Percentiles rank a stretch among this genome's conserved stretches.
Evolutionary conservation across 306 rosid species (phyloP).

Genomic region (Quillaja saponaria): DNA sequence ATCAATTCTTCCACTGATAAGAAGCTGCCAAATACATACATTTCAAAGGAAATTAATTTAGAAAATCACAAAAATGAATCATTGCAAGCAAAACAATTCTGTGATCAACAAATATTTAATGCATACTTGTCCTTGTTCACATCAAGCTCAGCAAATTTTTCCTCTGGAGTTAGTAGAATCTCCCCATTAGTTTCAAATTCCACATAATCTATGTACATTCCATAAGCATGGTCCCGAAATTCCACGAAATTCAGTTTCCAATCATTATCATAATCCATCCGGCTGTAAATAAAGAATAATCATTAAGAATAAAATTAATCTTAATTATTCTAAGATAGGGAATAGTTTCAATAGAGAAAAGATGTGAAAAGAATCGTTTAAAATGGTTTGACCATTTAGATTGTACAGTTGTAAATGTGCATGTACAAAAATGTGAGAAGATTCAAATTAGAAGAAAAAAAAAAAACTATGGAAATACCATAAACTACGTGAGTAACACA

Average conservation of each 20-base stretch:
- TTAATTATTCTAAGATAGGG: too few species aligned
- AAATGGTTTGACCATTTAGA: too few species aligned
- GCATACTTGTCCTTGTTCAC: conserved; percentile 58
- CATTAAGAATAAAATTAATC: too few species aligned
- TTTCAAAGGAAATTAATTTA: too few species aligned
- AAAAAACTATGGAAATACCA: too few species aligned
- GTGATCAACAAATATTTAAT: neutral
- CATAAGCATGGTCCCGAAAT: conserved; percentile 46
- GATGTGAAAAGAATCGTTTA: too few species aligned
- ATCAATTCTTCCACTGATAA: conserved; percentile 63
- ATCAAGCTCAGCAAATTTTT: conserved; percentile 65
- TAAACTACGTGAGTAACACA: too few species aligned
- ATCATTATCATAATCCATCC: conserved; percentile 53
- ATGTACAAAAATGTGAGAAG: too few species aligned
- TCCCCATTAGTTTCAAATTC: conserved; percentile 52
- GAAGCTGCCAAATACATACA: conserved; percentile 36
- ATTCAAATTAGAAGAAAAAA: too few species aligned
- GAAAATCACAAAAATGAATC: neutral
- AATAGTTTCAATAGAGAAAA: too few species aligned
- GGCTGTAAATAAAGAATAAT: conserved; percentile 44
- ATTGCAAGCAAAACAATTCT: neutral
- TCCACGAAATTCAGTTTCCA: conserved; percentile 61
- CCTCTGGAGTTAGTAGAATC: conserved; percentile 33
- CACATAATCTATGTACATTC: conserved; percentile 48
- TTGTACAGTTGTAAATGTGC: too few species aligned